These are phyloP conservation scores for Triticum timopheevii DNA, from an alignment of 176 grass and related monocot species.

Conservation along the genomic window DNA sequence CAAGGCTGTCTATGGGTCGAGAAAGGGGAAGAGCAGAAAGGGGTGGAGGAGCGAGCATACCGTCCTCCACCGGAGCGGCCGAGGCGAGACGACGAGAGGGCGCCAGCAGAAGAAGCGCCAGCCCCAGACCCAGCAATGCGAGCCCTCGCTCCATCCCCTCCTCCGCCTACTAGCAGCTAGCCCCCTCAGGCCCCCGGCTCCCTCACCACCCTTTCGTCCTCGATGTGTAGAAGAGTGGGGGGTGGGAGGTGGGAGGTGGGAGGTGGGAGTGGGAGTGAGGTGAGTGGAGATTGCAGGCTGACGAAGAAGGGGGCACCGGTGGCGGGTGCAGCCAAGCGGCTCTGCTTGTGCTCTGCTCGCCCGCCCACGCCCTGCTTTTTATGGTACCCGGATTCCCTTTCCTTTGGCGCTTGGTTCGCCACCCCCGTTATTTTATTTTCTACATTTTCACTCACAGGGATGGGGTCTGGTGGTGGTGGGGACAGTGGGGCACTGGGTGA, in stretches of 20 bases:
- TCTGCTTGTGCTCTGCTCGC: not conserved
- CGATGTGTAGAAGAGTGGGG: not conserved
- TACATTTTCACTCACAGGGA: not conserved
- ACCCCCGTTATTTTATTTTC: constrained; percentile 14
- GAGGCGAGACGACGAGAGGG: constrained; percentile 30
- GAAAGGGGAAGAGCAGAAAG: not conserved
- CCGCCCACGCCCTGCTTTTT: constrained; percentile 57
- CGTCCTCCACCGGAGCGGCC: constrained; percentile 69
- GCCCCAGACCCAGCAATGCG: constrained; percentile 31
- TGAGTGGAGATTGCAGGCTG: not conserved
- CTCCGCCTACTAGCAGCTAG: not conserved
- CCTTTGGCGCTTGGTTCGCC: constrained; percentile 66
- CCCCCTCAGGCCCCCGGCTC: not conserved
- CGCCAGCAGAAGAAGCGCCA: constrained; percentile 45
- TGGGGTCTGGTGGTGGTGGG: too few relatives aligned
- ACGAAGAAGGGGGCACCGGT: not conserved
- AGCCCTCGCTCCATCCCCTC: constrained; percentile 21
- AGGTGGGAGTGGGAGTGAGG: constrained; percentile 1
- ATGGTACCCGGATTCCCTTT: constrained; percentile 73
- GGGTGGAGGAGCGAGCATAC: constrained; percentile 29
- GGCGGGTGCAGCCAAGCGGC: not conserved
- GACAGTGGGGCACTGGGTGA: constrained; percentile 6
- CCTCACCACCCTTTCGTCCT: not conserved
- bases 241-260: not conserved
- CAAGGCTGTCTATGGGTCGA: not conserved